Base-by-base conservation (phyloP, 768 basidiomycete species). In the Collybia mongolica region DNA sequence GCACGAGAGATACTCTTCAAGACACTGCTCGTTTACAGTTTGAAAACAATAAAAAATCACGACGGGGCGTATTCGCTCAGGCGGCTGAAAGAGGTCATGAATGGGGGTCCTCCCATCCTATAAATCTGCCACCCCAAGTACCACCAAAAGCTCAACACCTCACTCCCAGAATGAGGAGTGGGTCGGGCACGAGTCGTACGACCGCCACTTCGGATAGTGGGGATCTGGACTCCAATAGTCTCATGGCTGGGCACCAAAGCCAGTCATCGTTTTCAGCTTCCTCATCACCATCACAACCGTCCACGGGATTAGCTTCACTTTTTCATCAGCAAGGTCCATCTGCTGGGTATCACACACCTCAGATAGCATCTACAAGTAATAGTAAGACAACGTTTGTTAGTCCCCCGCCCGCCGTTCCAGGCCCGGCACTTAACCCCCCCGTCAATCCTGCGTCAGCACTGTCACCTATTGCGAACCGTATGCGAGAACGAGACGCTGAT, bases 401-500 rank as follows among this genome's bases (percentile, higher is more conserved):
- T 44, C 54, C 63, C 52, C 46, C 71, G 18, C 69, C 72, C 39
- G 58, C 73, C 5, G 58, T 72, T 35, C 55, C 67, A 48, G 64
- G 66, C 45, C 70, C 70, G 5, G 66, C 65, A 48, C 65, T 61
- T 28, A 68, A 65, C 60, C 64, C 72, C 57, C 53, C 70, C 39
- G 51, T 46, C 8, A 68, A 65, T 48, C 65, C 66, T 36, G 60
- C 71, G 17, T 76, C 78, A 38, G 81, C 81, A 19, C 65, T 92
- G 47, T 88, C 91, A 2, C 91, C 90, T 2, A 80, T 93, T 50
- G 88, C 85, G 23, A 86, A 73, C 58, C 86, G 90, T 28, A 85
- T 93, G 76, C 81, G 84, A 57, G 87, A 91, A 68, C 78, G 83
- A 50, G 91, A 93, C 62, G 90, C 90, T 17, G 88, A 87, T 62